phyloP scores from a whole-genome alignment of 805 yeast species.

The Saccharomyces paradoxus region DNA sequence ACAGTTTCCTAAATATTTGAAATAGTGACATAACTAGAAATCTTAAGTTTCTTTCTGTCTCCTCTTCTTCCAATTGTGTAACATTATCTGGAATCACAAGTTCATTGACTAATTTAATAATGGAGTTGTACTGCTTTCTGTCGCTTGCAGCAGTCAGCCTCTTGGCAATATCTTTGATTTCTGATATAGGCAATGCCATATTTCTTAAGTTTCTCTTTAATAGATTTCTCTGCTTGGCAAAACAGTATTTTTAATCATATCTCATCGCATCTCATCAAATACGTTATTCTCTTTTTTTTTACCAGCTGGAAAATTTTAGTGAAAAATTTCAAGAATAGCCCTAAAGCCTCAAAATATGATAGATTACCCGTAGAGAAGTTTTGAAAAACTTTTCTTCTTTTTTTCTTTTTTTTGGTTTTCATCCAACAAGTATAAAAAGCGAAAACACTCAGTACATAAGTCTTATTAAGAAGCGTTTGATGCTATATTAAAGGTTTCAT shows the following conservation, averaged over 20 bases:
- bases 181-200: slow-evolving; percentile 19
- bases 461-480: not conserved
- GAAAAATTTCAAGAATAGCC: slow-evolving; percentile 4
- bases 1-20: slow-evolving; percentile 29
- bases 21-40: slow-evolving; percentile 26
- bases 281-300: not conserved
- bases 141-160: slow-evolving; percentile 21
- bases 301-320: not conserved
- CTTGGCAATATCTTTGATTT: slow-evolving; percentile 24
- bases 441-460: not conserved
- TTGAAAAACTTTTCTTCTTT: not conserved
- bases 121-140: slow-evolving; percentile 25
- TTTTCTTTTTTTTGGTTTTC: not conserved
- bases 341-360: not conserved
- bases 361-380: not conserved
- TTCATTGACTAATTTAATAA: slow-evolving; percentile 25
- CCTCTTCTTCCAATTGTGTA: slow-evolving; percentile 7
- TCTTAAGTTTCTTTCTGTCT: slow-evolving; percentile 19
- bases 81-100: slow-evolving; percentile 7
- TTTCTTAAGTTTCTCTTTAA: not conserved
- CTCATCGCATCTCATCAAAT: slow-evolving; percentile 17
- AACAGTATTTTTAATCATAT: slow-evolving; percentile 1
- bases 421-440: not conserved
- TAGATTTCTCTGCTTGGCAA: not conserved
- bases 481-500: not conserved